A percentile compares a stretch with the other conserved stretches of the same genome.
Evolutionary conservation across 164 flowering plant genomes (phyloP).

Genomic region (Piper betle): DNA sequence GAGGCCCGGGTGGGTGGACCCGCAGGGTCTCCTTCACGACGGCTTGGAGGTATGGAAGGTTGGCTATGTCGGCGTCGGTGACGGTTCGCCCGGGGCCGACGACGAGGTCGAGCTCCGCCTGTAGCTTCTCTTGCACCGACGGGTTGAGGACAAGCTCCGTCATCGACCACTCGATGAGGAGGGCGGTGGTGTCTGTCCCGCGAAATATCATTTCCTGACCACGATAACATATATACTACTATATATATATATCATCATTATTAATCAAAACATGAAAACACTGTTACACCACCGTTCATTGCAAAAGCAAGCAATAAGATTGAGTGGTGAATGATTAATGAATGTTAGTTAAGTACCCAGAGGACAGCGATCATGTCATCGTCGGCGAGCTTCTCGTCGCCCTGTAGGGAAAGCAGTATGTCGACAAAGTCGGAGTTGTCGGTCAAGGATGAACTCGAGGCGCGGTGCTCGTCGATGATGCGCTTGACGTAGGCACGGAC

Average conservation of each 20-base stretch:
- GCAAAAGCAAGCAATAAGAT: not conserved
- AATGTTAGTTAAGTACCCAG: conserved; percentile 25
- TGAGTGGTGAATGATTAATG: not conserved
- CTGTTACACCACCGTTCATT: not conserved
- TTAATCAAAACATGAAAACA: not conserved
- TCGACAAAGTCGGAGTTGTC: conserved; percentile 40
- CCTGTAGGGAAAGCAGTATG: conserved; percentile 40
- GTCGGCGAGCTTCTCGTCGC: conserved; percentile 40
- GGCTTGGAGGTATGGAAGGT: conserved; percentile 30
- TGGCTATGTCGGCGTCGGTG: conserved; percentile 22
- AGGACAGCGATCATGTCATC: conserved; percentile 53
- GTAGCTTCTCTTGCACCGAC: conserved; percentile 26
- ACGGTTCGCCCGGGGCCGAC: conserved; percentile 10
- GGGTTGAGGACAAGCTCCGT: conserved; percentile 35
- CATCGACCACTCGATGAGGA: conserved; percentile 41
- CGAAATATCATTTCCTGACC: conserved; percentile 49
- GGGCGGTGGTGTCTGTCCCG: conserved; percentile 43
- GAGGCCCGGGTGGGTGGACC: conserved; percentile 47
- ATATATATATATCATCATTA: not conserved
- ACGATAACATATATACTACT: too few species aligned
- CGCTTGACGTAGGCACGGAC: conserved; percentile 31
- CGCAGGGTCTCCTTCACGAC: conserved; percentile 37
- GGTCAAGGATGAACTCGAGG: not conserved
- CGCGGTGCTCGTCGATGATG: conserved; percentile 32
- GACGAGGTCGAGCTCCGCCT: conserved; percentile 20